phyloP scores from a whole-genome alignment of 1,284 basidiomycete genomes.

The Cystobasidium slooffiae region DNA sequence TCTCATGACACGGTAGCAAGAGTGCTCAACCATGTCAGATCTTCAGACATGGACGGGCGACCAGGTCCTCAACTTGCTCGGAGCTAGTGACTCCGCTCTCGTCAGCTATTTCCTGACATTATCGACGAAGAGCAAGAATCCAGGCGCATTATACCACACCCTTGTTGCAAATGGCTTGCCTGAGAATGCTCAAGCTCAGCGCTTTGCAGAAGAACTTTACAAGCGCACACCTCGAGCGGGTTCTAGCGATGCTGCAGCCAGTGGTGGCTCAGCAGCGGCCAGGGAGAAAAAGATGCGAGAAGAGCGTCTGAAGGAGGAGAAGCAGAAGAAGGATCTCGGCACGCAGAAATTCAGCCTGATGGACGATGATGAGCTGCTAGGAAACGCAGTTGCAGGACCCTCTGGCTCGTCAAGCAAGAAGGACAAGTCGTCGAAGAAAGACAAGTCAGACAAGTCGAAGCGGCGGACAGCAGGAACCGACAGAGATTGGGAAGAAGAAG shows the following conservation, averaged over 20 bases:
- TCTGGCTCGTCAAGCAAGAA: conserved; percentile 59
- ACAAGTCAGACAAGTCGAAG: conserved; percentile 30
- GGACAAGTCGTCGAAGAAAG: conserved; percentile 44
- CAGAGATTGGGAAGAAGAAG: conserved; percentile 86
- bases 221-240: conserved; percentile 69
- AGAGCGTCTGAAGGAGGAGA: conserved; percentile 67
- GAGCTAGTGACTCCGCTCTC: conserved; percentile 49
- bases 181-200: conserved; percentile 74
- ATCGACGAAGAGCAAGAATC: conserved; percentile 81
- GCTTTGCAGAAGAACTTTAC: conserved; percentile 79
- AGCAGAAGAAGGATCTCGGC: conserved; percentile 62
- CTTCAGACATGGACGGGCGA: conserved; percentile 50
- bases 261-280: conserved; percentile 53
- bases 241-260: conserved; percentile 65
- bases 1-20: conserved; percentile 5
- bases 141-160: conserved; percentile 73
- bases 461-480: conserved; percentile 60
- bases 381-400: conserved; percentile 62
- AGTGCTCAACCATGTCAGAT: conserved; percentile 17
- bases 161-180: conserved; percentile 79
- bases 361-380: conserved; percentile 69
- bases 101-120: conserved; percentile 51
- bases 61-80: conserved; percentile 49
- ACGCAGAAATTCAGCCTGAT: conserved; percentile 77
- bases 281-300: conserved; percentile 66